These are phyloP conservation scores for Sarcodon aspratus DNA, from an alignment of 768 basidiomycete genomes.

Conservation along the genomic window DNA sequence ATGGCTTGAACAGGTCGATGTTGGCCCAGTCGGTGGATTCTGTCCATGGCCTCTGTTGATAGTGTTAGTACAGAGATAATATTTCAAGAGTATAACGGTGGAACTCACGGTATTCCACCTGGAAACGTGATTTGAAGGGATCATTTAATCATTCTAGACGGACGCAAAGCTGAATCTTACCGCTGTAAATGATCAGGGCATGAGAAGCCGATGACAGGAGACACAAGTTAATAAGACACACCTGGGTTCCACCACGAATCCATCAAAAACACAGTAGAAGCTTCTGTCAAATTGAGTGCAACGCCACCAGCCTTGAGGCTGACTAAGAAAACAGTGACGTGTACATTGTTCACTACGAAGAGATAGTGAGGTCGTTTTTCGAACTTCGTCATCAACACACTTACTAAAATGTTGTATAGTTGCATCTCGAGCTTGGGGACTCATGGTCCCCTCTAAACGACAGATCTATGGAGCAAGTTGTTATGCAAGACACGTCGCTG, in stretches of 20 bases:
- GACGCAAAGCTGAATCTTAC: neutral
- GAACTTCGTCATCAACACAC: slow-evolving; percentile 13
- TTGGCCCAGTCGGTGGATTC: slow-evolving; percentile 94
- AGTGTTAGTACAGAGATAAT: neutral
- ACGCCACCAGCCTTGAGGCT: slow-evolving; percentile 95
- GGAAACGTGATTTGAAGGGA: neutral
- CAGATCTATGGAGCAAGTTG: slow-evolving; percentile 48
- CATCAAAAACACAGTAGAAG: slow-evolving; percentile 92
- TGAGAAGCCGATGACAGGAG: neutral
- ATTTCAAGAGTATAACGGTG: neutral
- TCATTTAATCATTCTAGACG: neutral
- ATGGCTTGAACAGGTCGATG: slow-evolving; percentile 87
- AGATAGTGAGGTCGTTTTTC: neutral
- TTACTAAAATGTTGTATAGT: slow-evolving; percentile 91
- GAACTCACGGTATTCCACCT: slow-evolving; percentile 72
- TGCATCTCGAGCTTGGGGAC: slow-evolving; percentile 89
- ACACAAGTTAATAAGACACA: slow-evolving; percentile 20
- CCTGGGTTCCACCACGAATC: slow-evolving; percentile 99
- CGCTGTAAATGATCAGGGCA: neutral
- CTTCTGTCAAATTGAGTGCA: slow-evolving; percentile 82
- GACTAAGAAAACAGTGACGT: slow-evolving; percentile 96
- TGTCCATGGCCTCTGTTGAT: slow-evolving; percentile 84
- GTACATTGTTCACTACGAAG: slow-evolving; percentile 73
- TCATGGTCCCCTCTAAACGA: slow-evolving; percentile 93
- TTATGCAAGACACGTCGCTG: neutral